A percentile compares a stretch with the other conserved stretches of the same genome.
phyloP scores from a whole-genome alignment of 352 stramenopile genomes.

The Phytophthora niederhauseri region DNA sequence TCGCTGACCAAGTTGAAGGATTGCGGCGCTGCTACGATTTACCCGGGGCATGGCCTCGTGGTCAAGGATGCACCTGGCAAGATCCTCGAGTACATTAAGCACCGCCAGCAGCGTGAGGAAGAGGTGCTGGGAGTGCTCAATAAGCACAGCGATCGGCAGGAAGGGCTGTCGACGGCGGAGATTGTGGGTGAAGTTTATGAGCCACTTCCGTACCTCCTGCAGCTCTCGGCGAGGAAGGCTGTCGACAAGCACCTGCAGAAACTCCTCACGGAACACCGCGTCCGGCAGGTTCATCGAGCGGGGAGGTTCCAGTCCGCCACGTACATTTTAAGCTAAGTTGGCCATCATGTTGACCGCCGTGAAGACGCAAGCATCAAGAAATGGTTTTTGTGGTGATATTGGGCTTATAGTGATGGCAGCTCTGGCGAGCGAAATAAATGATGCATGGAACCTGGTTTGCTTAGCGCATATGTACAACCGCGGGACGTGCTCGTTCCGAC shows the following conservation, averaged over 20 bases:
- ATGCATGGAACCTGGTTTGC: constrained; percentile 25
- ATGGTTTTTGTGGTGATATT: constrained; percentile 28
- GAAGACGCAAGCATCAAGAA: constrained; percentile 4
- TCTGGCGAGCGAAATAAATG: constrained; percentile 35
- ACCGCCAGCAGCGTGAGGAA: constrained; percentile 74
- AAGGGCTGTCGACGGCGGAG: constrained; percentile 43
- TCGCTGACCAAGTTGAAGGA: constrained; percentile 61
- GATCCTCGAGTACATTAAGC: constrained; percentile 78
- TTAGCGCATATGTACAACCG: constrained; percentile 27
- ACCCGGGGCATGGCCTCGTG: constrained; percentile 76
- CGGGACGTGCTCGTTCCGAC: constrained; percentile 33
- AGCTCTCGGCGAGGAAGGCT: constrained; percentile 54
- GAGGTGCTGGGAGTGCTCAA: constrained; percentile 62
- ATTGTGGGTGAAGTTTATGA: constrained; percentile 65
- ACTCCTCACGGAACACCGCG: constrained; percentile 52
- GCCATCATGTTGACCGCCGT: constrained; percentile 14
- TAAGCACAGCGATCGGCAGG: constrained; percentile 5
- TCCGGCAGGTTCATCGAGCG: constrained; percentile 20
- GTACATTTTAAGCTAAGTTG: constrained; percentile 34
- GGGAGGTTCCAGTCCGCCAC: constrained; percentile 43
- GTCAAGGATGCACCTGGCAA: constrained; percentile 64
- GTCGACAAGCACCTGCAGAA: constrained; percentile 74
- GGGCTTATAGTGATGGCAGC: constrained; percentile 31
- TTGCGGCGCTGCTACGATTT: constrained; percentile 55
- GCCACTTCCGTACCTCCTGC: constrained; percentile 56